Base-by-base conservation (phyloP, 2,329 filamentous ascomycete genomes). In the Epichloe festucae region DNA sequence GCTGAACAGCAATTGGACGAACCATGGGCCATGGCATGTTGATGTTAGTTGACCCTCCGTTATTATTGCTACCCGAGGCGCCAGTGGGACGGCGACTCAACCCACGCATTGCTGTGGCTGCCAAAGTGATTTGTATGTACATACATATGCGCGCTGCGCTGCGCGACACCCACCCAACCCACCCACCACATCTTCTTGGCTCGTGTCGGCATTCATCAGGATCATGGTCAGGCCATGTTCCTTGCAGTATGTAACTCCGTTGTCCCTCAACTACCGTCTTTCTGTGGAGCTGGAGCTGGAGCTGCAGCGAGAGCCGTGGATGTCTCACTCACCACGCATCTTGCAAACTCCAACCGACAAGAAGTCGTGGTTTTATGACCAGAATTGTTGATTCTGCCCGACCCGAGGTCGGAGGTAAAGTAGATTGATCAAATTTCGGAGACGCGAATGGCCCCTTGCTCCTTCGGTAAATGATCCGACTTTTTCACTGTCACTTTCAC, bases 151-250 rank as follows among this genome's bases (percentile, higher is more conserved):
- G 43, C 23, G 27, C 14, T 45, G 43, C 14, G 38, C 14, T 17
- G 38, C 38, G 3, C 15, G 11, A 34, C 12, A 27, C 12, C 23
- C 43, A 34, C 43, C 43, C 19, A 45, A 34, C 23, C 43, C 43
- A 45, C 23, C 23, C 23, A 27, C 23, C 27, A 31, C 27, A 31
- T 31, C 27, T 31, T 34, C 6, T 31, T 34, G 23, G 15, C 23
- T 55, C 52, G 57, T 59, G 52, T 55, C 53, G 53, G 52, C 57
- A 52, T 17, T 43, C 41, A 21, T 27, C 41, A 43, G 46, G 34
- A 48, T 15, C 46, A 14, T 10, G 27, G 27, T 31, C 27, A 31
- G 27, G 27, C n/a, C 43, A 46, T 46, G 19, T 27, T n/a, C 44
- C 14, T 31, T 31, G 8, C 44, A 46, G 27, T 19, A 19, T 19